Percentiles rank a stretch among this genome's conserved stretches.
These are phyloP conservation scores for Dioscorea dumetorum DNA, from an alignment of 106 monocot genomes.

Conservation along the genomic window DNA sequence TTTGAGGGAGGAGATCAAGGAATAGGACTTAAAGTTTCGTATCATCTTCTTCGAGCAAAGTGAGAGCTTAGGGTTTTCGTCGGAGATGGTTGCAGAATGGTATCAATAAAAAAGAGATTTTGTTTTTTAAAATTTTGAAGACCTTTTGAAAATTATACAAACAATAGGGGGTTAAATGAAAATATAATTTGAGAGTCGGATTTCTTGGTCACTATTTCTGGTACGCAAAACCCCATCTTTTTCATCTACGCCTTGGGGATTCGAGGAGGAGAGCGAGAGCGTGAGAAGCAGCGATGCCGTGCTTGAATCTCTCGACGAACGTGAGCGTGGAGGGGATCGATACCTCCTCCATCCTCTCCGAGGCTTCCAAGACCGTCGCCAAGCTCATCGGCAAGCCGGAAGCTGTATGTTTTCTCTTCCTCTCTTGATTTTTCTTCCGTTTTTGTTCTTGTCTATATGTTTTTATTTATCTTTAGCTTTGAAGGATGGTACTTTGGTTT, in stretches of 20 bases:
- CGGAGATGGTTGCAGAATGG: no score
- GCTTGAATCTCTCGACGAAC: constrained; percentile 57
- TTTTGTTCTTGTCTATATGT: background rate
- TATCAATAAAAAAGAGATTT: no score
- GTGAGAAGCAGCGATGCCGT: constrained; percentile 41
- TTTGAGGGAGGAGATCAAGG: constrained; percentile 7
- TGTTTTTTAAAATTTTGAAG: no score
- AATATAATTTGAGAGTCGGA: no score
- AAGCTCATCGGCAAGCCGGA: constrained; percentile 56
- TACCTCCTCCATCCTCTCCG: constrained; percentile 53
- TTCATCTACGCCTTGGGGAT: background rate
- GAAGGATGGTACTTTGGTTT: background rate
- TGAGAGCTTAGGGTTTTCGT: no score
- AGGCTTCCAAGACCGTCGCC: constrained; percentile 46
- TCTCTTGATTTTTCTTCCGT: background rate
- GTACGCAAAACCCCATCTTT: no score
- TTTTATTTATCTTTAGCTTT: background rate
- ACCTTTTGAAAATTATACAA: no score
- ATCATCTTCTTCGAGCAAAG: background rate
- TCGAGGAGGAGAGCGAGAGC: background rate
- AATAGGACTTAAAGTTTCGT: background rate
- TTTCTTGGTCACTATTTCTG: no score
- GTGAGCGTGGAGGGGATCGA: constrained; percentile 52
- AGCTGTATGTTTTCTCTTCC: constrained; percentile 17
- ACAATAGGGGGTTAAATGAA: no score